Evolutionary conservation across 768 basidiomycete species (phyloP), one percentile per base, ranked within the genome.

Genomic region (Pleurotus eryngii): DNA sequence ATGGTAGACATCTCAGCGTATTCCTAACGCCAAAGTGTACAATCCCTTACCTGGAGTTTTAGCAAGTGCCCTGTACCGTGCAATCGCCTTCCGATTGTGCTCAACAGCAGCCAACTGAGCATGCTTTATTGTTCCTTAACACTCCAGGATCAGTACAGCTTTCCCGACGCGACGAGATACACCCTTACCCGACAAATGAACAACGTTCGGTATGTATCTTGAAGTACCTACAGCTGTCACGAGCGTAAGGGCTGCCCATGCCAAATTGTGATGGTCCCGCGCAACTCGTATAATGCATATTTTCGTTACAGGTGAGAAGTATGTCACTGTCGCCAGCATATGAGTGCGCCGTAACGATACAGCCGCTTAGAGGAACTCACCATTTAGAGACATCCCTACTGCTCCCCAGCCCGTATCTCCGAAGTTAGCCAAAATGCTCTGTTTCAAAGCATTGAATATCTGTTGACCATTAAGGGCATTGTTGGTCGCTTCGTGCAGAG

Each of bases 331-430:
- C 17, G 57, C 61, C 49, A 61, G 38, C 12, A 37, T 8, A 37
- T 9, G 55, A 18, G 35, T 22, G 27, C 50, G 24, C 30, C 17
- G 35, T 5, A 43, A 1, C 20, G 7, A 46, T 11, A 17, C 54
- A 26, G 18, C 14, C 20, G 56, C 54, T 54, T 24, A 37, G 4
- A 72, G 81, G 43, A 57, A 90, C 30, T 8, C 30, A 11, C 92
- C 86, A 18, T 78, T 84, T 57, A 95, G 72, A 3, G 87, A 88
- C 37, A 81, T 68, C 0, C 83, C 88, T 2, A 95, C 82, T 8
- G 87, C 81, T 22, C 92, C 92, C 92, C 92, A 95, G 4, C 92
- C 93, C 0, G 82, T 76, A 66, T 94, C 91, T 2, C 93, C 93
- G 66, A 93, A 95, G 63, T 92, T 85, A 15, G 68, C 67, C 54